A percentile compares a stretch with the other conserved stretches of the same genome.
These are phyloP conservation scores for Calocybe gangraenosa DNA, from an alignment of 768 basidiomycete genomes.

Conservation along the genomic window DNA sequence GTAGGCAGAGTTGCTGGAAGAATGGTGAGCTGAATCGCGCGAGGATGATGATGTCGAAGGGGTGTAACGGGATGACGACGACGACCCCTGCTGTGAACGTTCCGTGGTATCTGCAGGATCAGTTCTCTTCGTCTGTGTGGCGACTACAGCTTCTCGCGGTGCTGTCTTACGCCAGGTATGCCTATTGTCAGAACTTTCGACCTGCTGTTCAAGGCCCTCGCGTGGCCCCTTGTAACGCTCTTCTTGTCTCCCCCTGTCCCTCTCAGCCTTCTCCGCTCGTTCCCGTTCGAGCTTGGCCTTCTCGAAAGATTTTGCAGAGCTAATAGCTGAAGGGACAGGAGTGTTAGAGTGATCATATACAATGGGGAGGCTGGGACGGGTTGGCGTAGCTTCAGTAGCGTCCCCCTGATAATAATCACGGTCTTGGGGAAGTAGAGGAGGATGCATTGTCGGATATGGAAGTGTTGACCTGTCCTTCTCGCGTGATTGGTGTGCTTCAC, in stretches of 20 bases:
- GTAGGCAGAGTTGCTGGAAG: constrained; percentile 5
- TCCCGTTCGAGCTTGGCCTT: constrained; percentile 27
- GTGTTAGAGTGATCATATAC: constrained; percentile 14
- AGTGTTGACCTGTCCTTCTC: constrained; percentile 10
- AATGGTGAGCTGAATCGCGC: constrained; percentile 9
- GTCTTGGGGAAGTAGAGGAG: constrained; percentile 15
- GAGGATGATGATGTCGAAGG: neutral
- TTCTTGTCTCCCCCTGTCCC: constrained; percentile 8
- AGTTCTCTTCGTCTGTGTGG: constrained; percentile 1
- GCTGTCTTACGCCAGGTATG: neutral
- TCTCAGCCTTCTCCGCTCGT: constrained; percentile 23
- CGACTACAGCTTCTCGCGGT: neutral
- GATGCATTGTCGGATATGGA: constrained; percentile 14
- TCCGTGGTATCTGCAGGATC: neutral
- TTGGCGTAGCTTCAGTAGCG: constrained; percentile 5
- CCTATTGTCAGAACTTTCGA: constrained; percentile 3
- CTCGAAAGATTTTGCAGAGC: constrained; percentile 50
- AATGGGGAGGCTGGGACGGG: constrained; percentile 4
- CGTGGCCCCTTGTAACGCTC: constrained; percentile 4
- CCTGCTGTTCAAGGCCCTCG: constrained; percentile 2
- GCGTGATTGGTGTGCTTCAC: constrained; percentile 14
- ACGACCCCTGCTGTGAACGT: neutral
- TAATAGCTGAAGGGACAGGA: constrained; percentile 37
- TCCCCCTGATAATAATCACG: constrained; percentile 1
- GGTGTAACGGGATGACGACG: constrained; percentile 8